Percentiles rank a stretch among this genome's conserved stretches.
Evolutionary conservation across 352 stramenopile genomes (phyloP).

Genomic region (Pythium apleroticum): DNA sequence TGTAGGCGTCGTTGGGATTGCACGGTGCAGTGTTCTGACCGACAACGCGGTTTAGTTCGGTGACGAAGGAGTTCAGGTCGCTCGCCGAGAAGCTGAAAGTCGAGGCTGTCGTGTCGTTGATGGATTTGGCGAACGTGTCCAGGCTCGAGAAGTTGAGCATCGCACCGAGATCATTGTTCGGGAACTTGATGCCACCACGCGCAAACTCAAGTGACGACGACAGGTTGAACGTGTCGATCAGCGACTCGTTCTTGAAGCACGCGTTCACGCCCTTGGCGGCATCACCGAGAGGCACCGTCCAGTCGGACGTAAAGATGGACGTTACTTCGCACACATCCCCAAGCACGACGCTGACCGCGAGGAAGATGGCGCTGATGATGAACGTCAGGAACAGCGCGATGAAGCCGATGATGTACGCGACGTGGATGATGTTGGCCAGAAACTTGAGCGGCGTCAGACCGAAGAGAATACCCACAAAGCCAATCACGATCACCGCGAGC

Average conservation of each 20-base stretch:
- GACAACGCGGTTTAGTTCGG: conserved; percentile 33
- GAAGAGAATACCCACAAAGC: conserved; percentile 66
- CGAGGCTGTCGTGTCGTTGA: conserved; percentile 20
- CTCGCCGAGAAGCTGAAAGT: conserved; percentile 34
- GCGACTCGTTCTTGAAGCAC: conserved; percentile 61
- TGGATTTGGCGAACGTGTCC: conserved; percentile 33
- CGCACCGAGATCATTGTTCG: conserved; percentile 19
- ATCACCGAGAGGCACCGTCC: conserved; percentile 53
- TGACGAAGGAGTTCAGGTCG: conserved; percentile 17
- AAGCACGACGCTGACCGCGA: conserved; percentile 56
- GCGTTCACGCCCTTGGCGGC: conserved; percentile 50
- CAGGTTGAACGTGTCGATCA: conserved; percentile 63
- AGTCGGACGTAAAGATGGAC: conserved; percentile 46
- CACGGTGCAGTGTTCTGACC: conserved; percentile 22
- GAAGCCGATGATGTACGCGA: conserved; percentile 72
- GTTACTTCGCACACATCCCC: conserved; percentile 64
- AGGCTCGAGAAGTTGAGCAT: conserved; percentile 49
- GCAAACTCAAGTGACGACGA: conserved; percentile 55
- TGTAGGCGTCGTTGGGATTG: conserved; percentile 29
- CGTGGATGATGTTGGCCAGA: conserved; percentile 69
- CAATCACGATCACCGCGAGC: conserved; percentile 49
- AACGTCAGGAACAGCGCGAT: conserved; percentile 65
- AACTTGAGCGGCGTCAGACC: conserved; percentile 58
- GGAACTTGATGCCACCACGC: conserved; percentile 57
- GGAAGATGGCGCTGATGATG: conserved; percentile 51